Percentiles rank a stretch among this genome's conserved stretches.
Conservation (phyloP, 805 yeast genomes). For the Spathaspora passalidarum region DNA sequence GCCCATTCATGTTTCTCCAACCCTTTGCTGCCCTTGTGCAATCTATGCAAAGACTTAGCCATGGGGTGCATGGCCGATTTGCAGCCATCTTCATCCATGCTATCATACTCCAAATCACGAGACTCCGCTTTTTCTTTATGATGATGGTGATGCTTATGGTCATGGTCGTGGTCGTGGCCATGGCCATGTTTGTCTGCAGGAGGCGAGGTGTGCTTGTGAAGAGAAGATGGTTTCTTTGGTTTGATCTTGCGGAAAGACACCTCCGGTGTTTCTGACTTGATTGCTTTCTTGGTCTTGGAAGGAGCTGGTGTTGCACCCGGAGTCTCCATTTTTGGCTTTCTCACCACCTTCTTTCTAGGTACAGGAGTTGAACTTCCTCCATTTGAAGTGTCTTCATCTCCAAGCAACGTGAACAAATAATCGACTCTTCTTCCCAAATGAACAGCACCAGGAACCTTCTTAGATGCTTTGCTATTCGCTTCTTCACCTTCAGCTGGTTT, state of each 20-base stretch:
- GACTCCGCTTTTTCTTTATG: constrained; percentile 4
- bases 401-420: constrained; percentile 69
- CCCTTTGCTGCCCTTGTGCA: constrained; percentile 71
- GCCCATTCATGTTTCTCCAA: constrained; percentile 79
- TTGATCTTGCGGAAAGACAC: constrained; percentile 6
- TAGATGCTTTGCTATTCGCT: constrained; percentile 28
- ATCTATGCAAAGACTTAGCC: constrained; percentile 58
- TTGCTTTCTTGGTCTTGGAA: constrained; percentile 2
- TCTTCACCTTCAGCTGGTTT: constrained; percentile 5
- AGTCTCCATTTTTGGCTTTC: constrained; percentile 13
- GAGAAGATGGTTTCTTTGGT: constrained; percentile 4
- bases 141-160: constrained; percentile 2
- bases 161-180: constrained; percentile 1
- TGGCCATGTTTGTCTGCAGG: not conserved
- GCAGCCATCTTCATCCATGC: constrained; percentile 75
- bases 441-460: constrained; percentile 86
- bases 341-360: constrained; percentile 13
- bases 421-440: constrained; percentile 92
- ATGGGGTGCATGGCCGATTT: constrained; percentile 62
- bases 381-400: constrained; percentile 49
- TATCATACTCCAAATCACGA: constrained; percentile 57
- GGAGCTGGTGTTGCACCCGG: constrained; percentile 9
- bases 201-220: not conserved
- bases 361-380: constrained; percentile 11
- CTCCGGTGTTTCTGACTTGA: constrained; percentile 7